Percentiles rank a stretch among this genome's conserved stretches.
Conservation (phyloP, 306 rosid species). For the Pterocarpus santalinus region DNA sequence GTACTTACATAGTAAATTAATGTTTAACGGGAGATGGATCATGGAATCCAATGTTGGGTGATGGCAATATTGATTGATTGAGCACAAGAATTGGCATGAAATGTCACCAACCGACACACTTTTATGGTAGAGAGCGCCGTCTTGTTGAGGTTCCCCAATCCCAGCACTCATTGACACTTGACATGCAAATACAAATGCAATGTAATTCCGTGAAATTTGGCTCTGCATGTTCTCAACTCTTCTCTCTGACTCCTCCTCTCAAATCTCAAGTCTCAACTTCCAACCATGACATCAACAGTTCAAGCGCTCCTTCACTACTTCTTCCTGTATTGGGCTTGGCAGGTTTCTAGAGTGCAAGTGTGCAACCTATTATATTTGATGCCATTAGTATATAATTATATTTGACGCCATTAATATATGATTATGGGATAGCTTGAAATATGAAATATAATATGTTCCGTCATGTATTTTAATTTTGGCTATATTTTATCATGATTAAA, state of each 20-base stretch:
- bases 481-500: not conserved
- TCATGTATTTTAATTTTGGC: not conserved
- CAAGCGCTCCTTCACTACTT: not conserved
- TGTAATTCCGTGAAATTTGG: not conserved
- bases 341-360: not conserved
- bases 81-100: constrained; percentile 5
- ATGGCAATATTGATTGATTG: not conserved
- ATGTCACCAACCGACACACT: constrained; percentile 15
- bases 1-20: not conserved
- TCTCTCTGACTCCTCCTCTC: too few species aligned
- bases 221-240: not conserved
- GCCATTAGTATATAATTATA: too few species aligned
- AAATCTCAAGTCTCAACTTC: too few species aligned
- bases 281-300: too few species aligned
- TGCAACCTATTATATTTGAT: not conserved
- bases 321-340: not conserved
- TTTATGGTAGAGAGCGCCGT: constrained; percentile 21
- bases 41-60: constrained; percentile 32
- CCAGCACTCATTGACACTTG: not conserved
- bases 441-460: too few species aligned
- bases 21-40: not conserved
- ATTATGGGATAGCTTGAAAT: not conserved
- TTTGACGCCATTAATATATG: not conserved
- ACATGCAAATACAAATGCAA: constrained; percentile 12
- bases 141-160: constrained; percentile 34